phyloP scores from a whole-genome alignment of 805 yeast genomes.

The Ogataea ganodermae region DNA sequence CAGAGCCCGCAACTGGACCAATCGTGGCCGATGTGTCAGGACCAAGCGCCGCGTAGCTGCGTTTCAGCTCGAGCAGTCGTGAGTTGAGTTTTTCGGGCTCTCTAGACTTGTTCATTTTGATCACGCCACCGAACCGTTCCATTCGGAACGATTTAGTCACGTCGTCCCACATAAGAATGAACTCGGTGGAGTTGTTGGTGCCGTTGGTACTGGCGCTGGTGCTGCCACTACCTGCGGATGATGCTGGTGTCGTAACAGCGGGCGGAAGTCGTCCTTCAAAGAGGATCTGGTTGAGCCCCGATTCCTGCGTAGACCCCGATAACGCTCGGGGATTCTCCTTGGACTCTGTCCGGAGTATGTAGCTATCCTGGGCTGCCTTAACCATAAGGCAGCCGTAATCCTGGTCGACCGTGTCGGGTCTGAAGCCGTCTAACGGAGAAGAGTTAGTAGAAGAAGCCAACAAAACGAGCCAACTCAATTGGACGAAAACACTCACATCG shows the following conservation, averaged over 20 bases:
- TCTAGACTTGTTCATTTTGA: slow-evolving; percentile 36
- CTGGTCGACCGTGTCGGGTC: slow-evolving; percentile 36
- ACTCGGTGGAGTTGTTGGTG: slow-evolving; percentile 21
- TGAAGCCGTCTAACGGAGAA: slow-evolving; percentile 31
- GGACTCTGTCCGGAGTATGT: slow-evolving; percentile 30
- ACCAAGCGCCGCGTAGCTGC: background rate
- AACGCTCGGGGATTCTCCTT: slow-evolving; percentile 24
- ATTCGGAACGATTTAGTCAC: slow-evolving; percentile 29
- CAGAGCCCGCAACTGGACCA: background rate
- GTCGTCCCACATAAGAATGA: slow-evolving; percentile 30
- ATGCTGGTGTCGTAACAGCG: background rate
- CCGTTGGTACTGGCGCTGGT: background rate
- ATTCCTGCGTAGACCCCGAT: slow-evolving; percentile 10
- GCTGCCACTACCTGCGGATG: background rate
- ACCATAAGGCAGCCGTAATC: slow-evolving; percentile 26
- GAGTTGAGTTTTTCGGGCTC: slow-evolving; percentile 27
- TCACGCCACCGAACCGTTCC: slow-evolving; percentile 29
- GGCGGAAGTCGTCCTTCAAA: slow-evolving; percentile 34
- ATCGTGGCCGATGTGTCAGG: background rate
- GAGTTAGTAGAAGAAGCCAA: background rate
- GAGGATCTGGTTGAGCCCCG: slow-evolving; percentile 21
- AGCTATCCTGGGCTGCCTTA: slow-evolving; percentile 22
- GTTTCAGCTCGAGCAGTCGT: slow-evolving; percentile 13
- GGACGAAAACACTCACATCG: slow-evolving; percentile 31
- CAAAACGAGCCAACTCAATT: background rate